Base-by-base conservation (phyloP, 2,329 filamentous ascomycete genomes). In the Fusarium odoratissimum region DNA sequence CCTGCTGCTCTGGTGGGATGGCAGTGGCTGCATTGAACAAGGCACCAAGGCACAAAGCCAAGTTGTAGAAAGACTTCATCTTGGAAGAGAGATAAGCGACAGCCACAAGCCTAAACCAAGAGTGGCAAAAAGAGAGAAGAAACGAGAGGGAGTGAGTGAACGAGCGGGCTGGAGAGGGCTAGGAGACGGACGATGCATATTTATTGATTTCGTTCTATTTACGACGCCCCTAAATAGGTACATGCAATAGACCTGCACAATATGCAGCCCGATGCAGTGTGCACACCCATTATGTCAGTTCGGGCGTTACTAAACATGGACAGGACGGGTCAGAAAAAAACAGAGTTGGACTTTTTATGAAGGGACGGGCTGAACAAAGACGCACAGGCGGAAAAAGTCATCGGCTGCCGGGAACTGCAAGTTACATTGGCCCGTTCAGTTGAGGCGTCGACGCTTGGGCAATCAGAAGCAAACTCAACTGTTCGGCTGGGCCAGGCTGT, bases 241-340 rank as follows among this genome's bases (percentile, higher is more conserved):
- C 44, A 67, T 60, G 54, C 40, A 57, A 21, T 10, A 46, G 30
- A 40, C 35, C 28, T 66, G 52, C 38, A 40, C 49, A 60, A 42
- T 54, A 35, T 68, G 64, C 64, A 49, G 46, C 52, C 52, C 51
- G 21, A 51, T 61, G 58, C 45, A 58, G 30, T 37, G 46, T 30
- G 25, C 37, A 60, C 64, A 64, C 59, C 31, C 65, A 41, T 46
- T 23, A 35, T 48, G 17, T 45, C 23, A 45, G 46, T 11, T 49
- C 65, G 45, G 45, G 51, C 66, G 40, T 64, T 69, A 46, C 65
- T 56, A 51, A 58, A 69, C 33, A 59, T 31, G 66, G 58, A 35
- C 35, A 46, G 48, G 31, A 28, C n/a, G 40, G n/a, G 23, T 35
- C 31, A 59, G 19, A 41, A 35, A 60, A 61, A 28, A 42, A 23